Conservation (phyloP, 495 filamentous ascomycete genomes). For the Opeltia flavorubescens region DNA sequence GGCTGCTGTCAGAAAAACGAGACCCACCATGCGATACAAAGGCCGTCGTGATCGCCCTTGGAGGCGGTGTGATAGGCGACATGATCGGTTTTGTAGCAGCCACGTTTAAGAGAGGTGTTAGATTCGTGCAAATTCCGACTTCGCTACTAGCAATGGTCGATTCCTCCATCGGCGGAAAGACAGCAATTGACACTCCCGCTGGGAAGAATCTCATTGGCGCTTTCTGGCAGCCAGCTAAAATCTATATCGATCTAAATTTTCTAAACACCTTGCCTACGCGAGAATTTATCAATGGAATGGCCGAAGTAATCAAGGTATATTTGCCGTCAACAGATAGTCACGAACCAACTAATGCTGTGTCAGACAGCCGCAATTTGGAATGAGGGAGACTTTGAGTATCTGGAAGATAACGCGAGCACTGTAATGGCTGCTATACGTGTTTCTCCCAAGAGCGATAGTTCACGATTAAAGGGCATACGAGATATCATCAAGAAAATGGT, state of each 20-base stretch:
- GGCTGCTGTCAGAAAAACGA: conserved; percentile 72
- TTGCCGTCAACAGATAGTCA: background rate
- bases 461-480: conserved; percentile 53
- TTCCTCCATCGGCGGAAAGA: conserved; percentile 96
- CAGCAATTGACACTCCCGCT: conserved; percentile 90
- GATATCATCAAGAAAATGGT: conserved; percentile 75
- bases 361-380: conserved; percentile 91
- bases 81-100: conserved; percentile 94
- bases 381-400: conserved; percentile 67
- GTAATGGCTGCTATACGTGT: conserved; percentile 60
- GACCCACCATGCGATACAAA: conserved; percentile 69
- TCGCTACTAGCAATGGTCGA: conserved; percentile 95
- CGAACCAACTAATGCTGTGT: background rate
- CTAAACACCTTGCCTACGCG: conserved; percentile 79
- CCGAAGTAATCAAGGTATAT: conserved; percentile 75
- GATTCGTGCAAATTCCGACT: conserved; percentile 92
- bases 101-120: conserved; percentile 95
- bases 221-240: conserved; percentile 88
- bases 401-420: conserved; percentile 64
- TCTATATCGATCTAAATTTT: conserved; percentile 90
- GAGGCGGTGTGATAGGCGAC: conserved; percentile 96
- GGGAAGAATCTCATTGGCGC: conserved; percentile 94
- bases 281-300: conserved; percentile 98
- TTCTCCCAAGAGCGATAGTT: conserved; percentile 35
- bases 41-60: conserved; percentile 85